A percentile compares a stretch with the other conserved stretches of the same genome.
These are phyloP conservation scores for Cucurbita pepo DNA, from an alignment of 306 rosid genomes.

Conservation along the genomic window DNA sequence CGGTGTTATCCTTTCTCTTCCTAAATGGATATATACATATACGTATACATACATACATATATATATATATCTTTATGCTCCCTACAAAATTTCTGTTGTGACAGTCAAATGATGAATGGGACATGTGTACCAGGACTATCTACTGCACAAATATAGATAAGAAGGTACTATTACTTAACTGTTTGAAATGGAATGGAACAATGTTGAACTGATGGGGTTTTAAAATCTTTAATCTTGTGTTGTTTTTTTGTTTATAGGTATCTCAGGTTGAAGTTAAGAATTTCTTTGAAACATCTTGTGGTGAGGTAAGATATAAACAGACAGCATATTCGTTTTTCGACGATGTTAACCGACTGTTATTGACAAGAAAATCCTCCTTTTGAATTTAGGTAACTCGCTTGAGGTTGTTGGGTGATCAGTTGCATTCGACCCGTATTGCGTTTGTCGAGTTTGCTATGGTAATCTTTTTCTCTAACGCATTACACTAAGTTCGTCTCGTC, in stretches of 20 bases:
- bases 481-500: not conserved
- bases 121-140: conserved; percentile 90
- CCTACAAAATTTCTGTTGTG: not conserved
- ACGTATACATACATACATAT: too few species aligned
- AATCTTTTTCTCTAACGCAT: conserved; percentile 5
- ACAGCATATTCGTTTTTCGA: not conserved
- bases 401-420: conserved; percentile 96
- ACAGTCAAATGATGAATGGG: conserved; percentile 96
- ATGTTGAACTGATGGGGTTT: too few species aligned
- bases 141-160: conserved; percentile 95
- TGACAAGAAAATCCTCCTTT: not conserved
- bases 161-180: conserved; percentile 30
- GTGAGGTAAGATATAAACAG: conserved; percentile 44
- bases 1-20: not conserved
- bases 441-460: conserved; percentile 85
- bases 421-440: conserved; percentile 95
- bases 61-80: too few species aligned
- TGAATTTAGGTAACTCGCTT: conserved; percentile 62
- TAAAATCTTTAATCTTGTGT: not conserved
- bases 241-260: conserved; percentile 28
- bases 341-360: not conserved
- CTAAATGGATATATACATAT: not conserved
- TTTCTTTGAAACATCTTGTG: conserved; percentile 85
- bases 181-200: not conserved
- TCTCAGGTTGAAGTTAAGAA: conserved; percentile 87